A percentile compares a stretch with the other conserved stretches of the same genome.
Evolutionary conservation across 345 rosid species (phyloP).

Genomic region (Lenwebbia sp.): DNA sequence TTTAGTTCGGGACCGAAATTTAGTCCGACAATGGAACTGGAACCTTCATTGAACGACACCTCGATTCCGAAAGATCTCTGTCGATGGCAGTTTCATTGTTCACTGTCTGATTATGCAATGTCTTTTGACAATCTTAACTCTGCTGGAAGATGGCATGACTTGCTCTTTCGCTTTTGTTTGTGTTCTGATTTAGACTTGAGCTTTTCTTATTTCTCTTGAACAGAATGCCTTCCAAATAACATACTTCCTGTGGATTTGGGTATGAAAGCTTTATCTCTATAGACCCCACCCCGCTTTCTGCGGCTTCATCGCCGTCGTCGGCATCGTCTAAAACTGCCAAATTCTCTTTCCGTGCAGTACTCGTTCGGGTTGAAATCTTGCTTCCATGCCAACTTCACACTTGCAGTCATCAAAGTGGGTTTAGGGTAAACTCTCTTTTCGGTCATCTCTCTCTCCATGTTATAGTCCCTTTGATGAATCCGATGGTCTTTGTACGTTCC

Average conservation of each 20-base stretch:
- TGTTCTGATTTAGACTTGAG: not conserved
- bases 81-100: not conserved
- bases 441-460: not conserved
- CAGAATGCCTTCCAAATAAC: slow-evolving; percentile 99
- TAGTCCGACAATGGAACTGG: not conserved
- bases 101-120: not conserved
- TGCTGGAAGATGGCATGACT: not conserved
- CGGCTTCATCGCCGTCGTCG: not conserved
- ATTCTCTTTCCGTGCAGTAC: slow-evolving; percentile 36
- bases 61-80: not conserved
- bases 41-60: not conserved
- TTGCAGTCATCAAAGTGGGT: slow-evolving; percentile 41
- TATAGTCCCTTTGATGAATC: not conserved
- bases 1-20: not conserved
- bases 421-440: slow-evolving; percentile 46
- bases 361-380: slow-evolving; percentile 58
- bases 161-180: not conserved
- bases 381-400: slow-evolving; percentile 51
- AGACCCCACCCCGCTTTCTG: not conserved
- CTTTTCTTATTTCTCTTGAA: slow-evolving; percentile 3
- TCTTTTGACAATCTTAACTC: not conserved
- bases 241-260: slow-evolving; percentile 94
- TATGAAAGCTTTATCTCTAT: slow-evolving; percentile 13
- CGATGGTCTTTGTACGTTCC: not conserved
- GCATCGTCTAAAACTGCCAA: not conserved